These are phyloP conservation scores for Termitomyces sp. DNA, from an alignment of 768 basidiomycete genomes.

Conservation along the genomic window DNA sequence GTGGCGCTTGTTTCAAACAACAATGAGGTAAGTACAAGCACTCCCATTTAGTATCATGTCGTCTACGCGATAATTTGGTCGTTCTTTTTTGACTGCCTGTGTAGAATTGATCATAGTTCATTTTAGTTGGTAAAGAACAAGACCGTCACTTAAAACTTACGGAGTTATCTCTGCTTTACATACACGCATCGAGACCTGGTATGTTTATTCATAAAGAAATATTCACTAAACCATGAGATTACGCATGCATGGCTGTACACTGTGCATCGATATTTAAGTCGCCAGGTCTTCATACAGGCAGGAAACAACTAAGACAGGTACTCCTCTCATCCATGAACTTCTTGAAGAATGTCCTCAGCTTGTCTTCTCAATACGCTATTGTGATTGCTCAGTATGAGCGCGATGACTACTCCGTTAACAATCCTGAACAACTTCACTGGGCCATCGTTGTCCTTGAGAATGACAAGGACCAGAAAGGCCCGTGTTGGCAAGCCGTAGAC, in stretches of 20 bases:
- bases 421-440: slow-evolving; percentile 7
- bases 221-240: neutral
- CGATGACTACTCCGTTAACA: slow-evolving; percentile 2
- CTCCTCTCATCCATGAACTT: neutral
- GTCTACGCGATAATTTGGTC: neutral
- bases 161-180: neutral
- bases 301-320: neutral
- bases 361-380: slow-evolving; percentile 1
- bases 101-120: neutral
- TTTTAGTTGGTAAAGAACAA: neutral
- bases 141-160: neutral
- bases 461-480: slow-evolving; percentile 3
- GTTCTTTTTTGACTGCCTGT: neutral
- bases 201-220: neutral
- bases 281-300: neutral
- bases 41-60: neutral
- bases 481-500: slow-evolving; percentile 5
- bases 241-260: neutral
- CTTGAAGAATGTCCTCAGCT: neutral
- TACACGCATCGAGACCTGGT: neutral
- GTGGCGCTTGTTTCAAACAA: slow-evolving; percentile 4
- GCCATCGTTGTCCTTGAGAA: slow-evolving; percentile 4
- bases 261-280: neutral
- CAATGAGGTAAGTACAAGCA: slow-evolving; percentile 1
- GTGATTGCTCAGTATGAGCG: slow-evolving; percentile 9